phyloP scores from a whole-genome alignment of 345 rosid genomes.

The Alliaria petiolata region DNA sequence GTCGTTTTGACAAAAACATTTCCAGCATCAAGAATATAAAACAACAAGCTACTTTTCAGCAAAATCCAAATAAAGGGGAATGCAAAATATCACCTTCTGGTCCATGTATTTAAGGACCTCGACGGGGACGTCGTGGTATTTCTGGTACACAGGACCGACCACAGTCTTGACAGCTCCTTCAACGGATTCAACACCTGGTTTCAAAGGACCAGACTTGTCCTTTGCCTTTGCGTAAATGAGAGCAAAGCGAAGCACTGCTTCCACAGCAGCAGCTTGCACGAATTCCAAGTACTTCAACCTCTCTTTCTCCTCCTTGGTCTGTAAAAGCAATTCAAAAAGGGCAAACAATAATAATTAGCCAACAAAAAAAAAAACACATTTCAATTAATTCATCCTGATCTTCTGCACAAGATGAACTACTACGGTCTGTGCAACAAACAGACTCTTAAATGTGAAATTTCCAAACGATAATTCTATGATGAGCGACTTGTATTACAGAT shows the following conservation, averaged over 20 bases:
- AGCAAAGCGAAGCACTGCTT: conserved; percentile 50
- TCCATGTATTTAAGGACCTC: conserved; percentile 74
- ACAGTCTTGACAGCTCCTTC: conserved; percentile 80
- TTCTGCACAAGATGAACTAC: not conserved
- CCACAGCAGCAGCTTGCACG: conserved; percentile 69
- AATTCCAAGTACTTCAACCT: conserved; percentile 73
- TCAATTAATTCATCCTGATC: not conserved
- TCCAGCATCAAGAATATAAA: not conserved
- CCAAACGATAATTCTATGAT: not conserved
- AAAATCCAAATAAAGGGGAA: not conserved
- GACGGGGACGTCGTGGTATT: conserved; percentile 60
- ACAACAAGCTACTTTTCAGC: not conserved
- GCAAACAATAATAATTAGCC: conserved; percentile 1
- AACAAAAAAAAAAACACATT: not conserved
- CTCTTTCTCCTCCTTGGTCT: conserved; percentile 39
- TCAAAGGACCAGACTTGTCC: conserved; percentile 77
- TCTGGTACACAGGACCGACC: conserved; percentile 69
- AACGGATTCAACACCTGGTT: conserved; percentile 72
- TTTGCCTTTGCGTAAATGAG: conserved; percentile 65
- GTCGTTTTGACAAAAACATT: not conserved
- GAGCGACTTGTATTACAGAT: not conserved
- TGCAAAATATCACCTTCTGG: conserved; percentile 50
- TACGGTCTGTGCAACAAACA: not conserved
- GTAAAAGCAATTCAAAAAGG: not conserved
- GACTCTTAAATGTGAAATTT: not conserved